Base-by-base conservation (phyloP, 306 rosid species). In the Citrullus mucosospermus region DNA sequence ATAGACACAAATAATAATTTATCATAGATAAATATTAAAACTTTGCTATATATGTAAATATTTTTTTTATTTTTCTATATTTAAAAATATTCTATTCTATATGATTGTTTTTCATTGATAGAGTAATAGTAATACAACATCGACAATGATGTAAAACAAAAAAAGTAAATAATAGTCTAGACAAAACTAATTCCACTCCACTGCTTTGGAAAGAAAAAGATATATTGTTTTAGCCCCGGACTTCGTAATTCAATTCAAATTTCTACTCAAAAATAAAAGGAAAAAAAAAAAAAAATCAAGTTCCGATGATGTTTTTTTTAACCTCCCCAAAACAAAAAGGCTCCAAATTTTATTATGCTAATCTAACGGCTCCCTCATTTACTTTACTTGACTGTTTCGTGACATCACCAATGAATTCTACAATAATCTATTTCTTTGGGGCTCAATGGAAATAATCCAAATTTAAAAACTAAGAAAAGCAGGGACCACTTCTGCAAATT, bases 401-500 rank as follows among this genome's bases (percentile, higher is more conserved):
- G 53, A 48, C 57, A n/a, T 53, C 53, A 48, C 22, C 56, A 51
- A 18, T 51, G 2, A 4, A 51, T 5, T 51, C 56, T 58, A 18
- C 0, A 57, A 57, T 57, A 2, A 5, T 57, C 30, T 4, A 22
- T 25, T 9, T 11, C 15, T 61, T 61, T 32, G 9, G 69, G 69
- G 1, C 69, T 62, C 6, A 32, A 28, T 12, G 16, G 6, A 60
- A 30, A 60, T 28, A 12, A 14, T 39, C 18, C 4, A 60, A 60
- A 11, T 60, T 30, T 62, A 62, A 62, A 13, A 62, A 5, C 39
- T 0, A 13, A 6, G 2, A 22, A 70, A 46, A 22, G 3, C 3
- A 28, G 48, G 78, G 78, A 75, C 63, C 78, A 53, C 63, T 39
- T 43, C 36, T 39, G 44, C 46, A 75, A 75, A 75, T 75, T 8